Base-by-base conservation (phyloP, 2,329 filamentous ascomycete species). In the Scedosporium dehoogii region DNA sequence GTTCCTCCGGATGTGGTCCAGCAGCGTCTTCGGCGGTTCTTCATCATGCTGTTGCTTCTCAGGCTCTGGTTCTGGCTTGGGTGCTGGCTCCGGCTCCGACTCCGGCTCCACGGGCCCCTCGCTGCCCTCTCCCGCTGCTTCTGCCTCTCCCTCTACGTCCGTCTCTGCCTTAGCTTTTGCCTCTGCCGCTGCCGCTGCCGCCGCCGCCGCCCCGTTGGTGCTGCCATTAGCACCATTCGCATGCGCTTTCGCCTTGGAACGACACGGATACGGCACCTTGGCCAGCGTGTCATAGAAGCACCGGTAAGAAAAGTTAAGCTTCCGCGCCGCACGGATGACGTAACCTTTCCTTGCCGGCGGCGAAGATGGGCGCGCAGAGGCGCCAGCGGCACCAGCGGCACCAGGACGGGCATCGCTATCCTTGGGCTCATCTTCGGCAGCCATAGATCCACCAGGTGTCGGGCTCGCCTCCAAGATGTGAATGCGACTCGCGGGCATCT, bases 321-420 rank as follows among this genome's bases (percentile, higher is more conserved):
- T 69, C 18, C 71, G 69, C 23, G 70, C 73, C 6, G 70, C 71
- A 23, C 71, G 72, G 60, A 72, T 72, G 58, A 74, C 69, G 59
- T 74, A 75, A 0, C 73, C 73, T 38, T 71, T 69, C 29, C 59
- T 46, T 25, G 18, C 44, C 2, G 59, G 59, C 33, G 42, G 10
- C 44, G 29, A 14, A 38, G 33, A 12, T 38, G 33, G 33, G 4
- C 33, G 33, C 33, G 33, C 33, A 38, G 33, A 38, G 10, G 33
- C 33, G 10, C 33, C 33, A 38, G 33, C 33, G 10, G 33, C 33
- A 38, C 33, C 33, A 38, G 33, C 33, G 10, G 33, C 33, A 38
- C 33, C 33, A 38, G 33, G 33, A 38, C 33, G 33, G 33, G 33
- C 33, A 38, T 38, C 33, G 10, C 2, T 12, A 12, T 38, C 33